These are phyloP conservation scores for Saccharum hybrid DNA, from an alignment of 202 grass and related monocot genomes.

Conservation along the genomic window DNA sequence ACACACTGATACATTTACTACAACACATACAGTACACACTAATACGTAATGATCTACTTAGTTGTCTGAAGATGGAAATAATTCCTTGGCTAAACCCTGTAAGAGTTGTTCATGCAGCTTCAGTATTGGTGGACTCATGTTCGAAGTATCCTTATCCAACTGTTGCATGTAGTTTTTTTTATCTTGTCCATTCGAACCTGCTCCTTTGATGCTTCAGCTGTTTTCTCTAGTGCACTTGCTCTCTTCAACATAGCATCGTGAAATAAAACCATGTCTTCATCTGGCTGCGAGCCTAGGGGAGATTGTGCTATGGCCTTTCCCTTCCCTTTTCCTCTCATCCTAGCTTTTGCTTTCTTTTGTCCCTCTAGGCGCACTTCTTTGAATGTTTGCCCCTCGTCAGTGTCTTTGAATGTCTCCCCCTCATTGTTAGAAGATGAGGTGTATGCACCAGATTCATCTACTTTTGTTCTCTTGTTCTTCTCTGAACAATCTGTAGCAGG, in stretches of 20 bases:
- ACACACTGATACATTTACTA: no score
- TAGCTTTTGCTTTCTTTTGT: no score
- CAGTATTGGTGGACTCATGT: no score
- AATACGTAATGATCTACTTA: no score
- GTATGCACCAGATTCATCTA: background rate
- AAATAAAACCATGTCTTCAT: background rate
- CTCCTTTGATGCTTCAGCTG: no score
- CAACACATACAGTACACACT: no score
- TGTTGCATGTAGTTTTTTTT: no score
- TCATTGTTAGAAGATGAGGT: background rate
- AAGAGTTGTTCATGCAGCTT: no score
- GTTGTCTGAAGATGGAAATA: no score
- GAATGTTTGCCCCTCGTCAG: background rate
- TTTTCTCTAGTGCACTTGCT: background rate
- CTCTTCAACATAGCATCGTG: background rate
- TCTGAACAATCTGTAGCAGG: background rate
- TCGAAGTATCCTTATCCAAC: no score
- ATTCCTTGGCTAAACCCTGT: no score
- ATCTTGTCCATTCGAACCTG: no score
- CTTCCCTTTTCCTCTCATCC: background rate
- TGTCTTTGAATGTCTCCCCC: background rate
- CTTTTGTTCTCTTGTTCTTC: background rate
- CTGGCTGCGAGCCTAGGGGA: background rate
- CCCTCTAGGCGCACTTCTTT: background rate
- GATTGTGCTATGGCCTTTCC: background rate